Conservation (phyloP, 805 yeast species). For the Pichia eremophila region DNA sequence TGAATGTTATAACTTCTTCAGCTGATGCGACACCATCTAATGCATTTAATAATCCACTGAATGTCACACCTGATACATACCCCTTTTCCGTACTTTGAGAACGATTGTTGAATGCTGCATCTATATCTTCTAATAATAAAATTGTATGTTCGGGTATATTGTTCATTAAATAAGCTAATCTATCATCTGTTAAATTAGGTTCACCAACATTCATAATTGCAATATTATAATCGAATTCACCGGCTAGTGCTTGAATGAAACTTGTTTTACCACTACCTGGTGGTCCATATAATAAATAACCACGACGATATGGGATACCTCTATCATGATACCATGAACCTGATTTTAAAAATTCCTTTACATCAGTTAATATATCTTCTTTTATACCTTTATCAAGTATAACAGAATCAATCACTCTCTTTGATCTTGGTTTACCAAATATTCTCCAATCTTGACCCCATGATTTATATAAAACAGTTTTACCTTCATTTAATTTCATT, state of each 20-base stretch:
- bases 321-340: constrained; percentile 91
- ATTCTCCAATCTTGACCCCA: constrained; percentile 99
- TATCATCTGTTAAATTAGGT: constrained; percentile 84
- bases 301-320: constrained; percentile 97
- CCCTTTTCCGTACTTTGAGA: constrained; percentile 71
- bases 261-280: constrained; percentile 97
- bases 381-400: constrained; percentile 71
- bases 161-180: constrained; percentile 91
- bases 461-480: constrained; percentile 85
- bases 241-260: constrained; percentile 93
- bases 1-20: constrained; percentile 90
- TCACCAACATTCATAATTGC: constrained; percentile 89
- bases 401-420: constrained; percentile 77
- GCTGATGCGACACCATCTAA: constrained; percentile 97
- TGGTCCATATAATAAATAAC: constrained; percentile 89
- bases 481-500: constrained; percentile 75
- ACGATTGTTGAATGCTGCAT: constrained; percentile 87
- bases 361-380: constrained; percentile 58
- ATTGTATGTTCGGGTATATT: constrained; percentile 88
- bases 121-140: constrained; percentile 82
- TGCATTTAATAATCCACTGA: constrained; percentile 88
- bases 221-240: constrained; percentile 90
- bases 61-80: constrained; percentile 81
- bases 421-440: constrained; percentile 89
- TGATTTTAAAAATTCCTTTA: constrained; percentile 65